A percentile compares a stretch with the other conserved stretches of the same genome.
Evolutionary conservation across 768 basidiomycete species (phyloP).

Genomic region (Tylopilus sp.): DNA sequence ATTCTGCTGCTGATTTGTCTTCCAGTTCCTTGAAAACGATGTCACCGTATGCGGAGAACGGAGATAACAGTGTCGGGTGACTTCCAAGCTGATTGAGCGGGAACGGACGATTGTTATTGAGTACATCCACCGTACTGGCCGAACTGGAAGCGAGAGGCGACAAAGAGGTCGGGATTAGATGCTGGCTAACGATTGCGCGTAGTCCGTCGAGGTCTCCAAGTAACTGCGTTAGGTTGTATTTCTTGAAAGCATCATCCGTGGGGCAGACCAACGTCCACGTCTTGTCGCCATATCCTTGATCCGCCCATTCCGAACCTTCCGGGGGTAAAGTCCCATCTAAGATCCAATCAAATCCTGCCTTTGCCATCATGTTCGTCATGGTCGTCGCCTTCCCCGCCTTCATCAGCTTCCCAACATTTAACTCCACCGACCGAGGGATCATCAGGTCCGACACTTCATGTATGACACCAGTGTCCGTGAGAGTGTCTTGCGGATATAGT

Average conservation of each 20-base stretch:
- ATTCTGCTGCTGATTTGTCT: constrained; percentile 39
- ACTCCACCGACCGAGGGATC: constrained; percentile 81
- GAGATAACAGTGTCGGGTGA: constrained; percentile 76
- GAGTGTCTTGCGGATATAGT: constrained; percentile 56
- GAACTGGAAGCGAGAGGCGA: constrained; percentile 18
- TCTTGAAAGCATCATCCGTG: constrained; percentile 87
- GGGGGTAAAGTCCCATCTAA: constrained; percentile 82
- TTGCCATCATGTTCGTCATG: constrained; percentile 80
- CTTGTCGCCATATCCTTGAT: constrained; percentile 41
- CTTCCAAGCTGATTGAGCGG: constrained; percentile 64
- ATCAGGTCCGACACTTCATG: constrained; percentile 84
- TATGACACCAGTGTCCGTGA: constrained; percentile 88
- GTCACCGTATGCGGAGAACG: constrained; percentile 68
- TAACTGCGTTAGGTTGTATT: constrained; percentile 73
- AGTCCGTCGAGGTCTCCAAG: constrained; percentile 55
- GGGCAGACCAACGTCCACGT: constrained; percentile 93
- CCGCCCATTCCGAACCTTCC: constrained; percentile 63
- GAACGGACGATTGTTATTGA: constrained; percentile 73
- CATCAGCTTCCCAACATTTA: constrained; percentile 88
- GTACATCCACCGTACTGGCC: constrained; percentile 29
- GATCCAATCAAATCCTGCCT: constrained; percentile 89
- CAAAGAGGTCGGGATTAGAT: constrained; percentile 57
- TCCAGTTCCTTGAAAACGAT: constrained; percentile 66
- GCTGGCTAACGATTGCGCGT: constrained; percentile 66
- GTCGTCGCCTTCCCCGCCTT: constrained; percentile 85